Conservation (phyloP, 192 early-diverging fungal genomes). For the Paraglomus occultum region DNA sequence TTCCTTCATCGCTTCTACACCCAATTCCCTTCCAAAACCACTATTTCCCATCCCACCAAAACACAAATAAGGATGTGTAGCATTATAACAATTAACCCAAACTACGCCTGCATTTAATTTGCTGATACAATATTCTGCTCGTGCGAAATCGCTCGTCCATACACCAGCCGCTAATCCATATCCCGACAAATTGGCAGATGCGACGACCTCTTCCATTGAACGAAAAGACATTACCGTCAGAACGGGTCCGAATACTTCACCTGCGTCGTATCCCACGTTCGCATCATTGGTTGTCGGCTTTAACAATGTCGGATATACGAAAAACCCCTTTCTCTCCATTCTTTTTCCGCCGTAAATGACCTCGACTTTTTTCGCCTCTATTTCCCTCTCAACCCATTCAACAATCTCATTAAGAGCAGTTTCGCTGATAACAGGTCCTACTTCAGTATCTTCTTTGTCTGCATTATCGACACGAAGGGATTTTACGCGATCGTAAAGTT, state of each 20-base stretch:
- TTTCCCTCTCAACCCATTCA: too few relatives aligned
- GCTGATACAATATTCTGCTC: slow-evolving; percentile 50
- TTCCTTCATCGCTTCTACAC: slow-evolving; percentile 53
- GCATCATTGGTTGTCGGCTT: too few relatives aligned
- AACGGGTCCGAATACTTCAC: slow-evolving; percentile 88
- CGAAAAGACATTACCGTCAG: slow-evolving; percentile 69
- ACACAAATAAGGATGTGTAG: slow-evolving; percentile 40
- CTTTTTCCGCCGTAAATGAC: too few relatives aligned
- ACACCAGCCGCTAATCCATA: slow-evolving; percentile 75
- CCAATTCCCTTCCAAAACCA: slow-evolving; percentile 64
- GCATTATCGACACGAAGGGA: too few relatives aligned
- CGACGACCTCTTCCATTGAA: slow-evolving; percentile 67
- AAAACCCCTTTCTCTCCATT: too few relatives aligned
- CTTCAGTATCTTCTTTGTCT: too few relatives aligned
- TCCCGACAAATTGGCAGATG: slow-evolving; percentile 62
- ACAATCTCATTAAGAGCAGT: too few relatives aligned
- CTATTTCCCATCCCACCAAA: slow-evolving; percentile 73
- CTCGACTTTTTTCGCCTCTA: too few relatives aligned
- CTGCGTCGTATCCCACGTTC: slow-evolving; percentile 49
- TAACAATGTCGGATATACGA: too few relatives aligned
- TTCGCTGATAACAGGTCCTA: too few relatives aligned
- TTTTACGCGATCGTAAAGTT: too few relatives aligned
- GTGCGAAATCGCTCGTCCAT: slow-evolving; percentile 60
- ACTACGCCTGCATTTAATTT: slow-evolving; percentile 37
- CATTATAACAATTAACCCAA: slow-evolving; percentile 42